These are phyloP conservation scores for Botrytis fragariae DNA, from an alignment of 2,329 filamentous ascomycete genomes.

Conservation along the genomic window DNA sequence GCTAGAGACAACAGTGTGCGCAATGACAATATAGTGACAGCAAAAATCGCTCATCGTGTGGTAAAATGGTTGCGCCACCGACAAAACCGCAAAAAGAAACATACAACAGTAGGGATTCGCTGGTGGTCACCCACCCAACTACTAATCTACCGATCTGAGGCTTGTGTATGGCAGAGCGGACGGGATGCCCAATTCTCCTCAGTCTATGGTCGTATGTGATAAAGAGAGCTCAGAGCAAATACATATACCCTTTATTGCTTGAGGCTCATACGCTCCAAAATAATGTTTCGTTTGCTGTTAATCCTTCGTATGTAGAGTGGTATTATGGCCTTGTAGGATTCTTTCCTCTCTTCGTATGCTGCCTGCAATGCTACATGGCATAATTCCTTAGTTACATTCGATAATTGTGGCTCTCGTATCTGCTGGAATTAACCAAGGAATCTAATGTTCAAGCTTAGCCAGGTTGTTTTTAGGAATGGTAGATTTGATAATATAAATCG, in stretches of 20 bases:
- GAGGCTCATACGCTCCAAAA: neutral
- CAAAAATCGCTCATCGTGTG: neutral
- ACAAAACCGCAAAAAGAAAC: neutral
- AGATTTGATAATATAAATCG: slow-evolving; percentile 10
- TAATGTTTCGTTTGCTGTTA: neutral
- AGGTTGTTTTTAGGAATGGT: neutral
- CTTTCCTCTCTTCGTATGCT: neutral
- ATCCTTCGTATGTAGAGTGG: neutral
- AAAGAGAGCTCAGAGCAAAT: fast-evolving
- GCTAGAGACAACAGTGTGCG: neutral
- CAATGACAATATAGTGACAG: neutral
- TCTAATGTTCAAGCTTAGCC: neutral
- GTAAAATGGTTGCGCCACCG: neutral
- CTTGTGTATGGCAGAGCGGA: slow-evolving; percentile 11
- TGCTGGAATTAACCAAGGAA: neutral
- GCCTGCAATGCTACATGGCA: neutral
- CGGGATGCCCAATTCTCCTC: slow-evolving; percentile 5
- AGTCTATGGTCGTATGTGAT: neutral
- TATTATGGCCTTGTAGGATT: neutral
- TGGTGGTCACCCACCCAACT: slow-evolving; percentile 14
- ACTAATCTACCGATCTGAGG: slow-evolving; percentile 10
- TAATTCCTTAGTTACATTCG: neutral
- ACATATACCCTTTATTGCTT: fast-evolving
- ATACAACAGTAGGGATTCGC: slow-evolving; percentile 9
- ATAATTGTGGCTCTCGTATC: slow-evolving; percentile 6